Percentiles rank a stretch among this genome's conserved stretches.
phyloP scores from a whole-genome alignment of 768 basidiomycete species.

The Melanogaster broomeanus region DNA sequence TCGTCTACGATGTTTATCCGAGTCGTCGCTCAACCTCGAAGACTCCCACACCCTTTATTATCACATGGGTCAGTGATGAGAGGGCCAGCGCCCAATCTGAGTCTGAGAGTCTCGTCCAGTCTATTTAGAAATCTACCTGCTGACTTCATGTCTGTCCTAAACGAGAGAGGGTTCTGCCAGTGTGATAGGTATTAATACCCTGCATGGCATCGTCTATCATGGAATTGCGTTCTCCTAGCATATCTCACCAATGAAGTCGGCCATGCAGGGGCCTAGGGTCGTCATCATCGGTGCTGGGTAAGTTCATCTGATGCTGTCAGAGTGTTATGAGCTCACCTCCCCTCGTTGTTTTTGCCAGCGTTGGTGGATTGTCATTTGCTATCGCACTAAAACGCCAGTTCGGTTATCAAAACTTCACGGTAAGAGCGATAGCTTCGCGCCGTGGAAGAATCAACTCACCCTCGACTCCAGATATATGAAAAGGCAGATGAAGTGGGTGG shows the following conservation, averaged over 20 bases:
- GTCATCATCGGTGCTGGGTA: conserved; percentile 25
- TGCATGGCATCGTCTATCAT: neutral
- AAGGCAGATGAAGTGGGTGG: conserved; percentile 47
- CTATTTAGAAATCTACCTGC: neutral
- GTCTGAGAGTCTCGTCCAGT: too few relatives aligned
- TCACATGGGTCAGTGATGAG: too few relatives aligned
- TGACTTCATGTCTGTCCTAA: neutral
- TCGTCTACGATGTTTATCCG: too few relatives aligned
- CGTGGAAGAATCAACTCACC: neutral
- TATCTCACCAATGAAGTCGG: neutral
- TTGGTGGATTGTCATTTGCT: conserved; percentile 44
- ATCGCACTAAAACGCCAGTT: conserved; percentile 42
- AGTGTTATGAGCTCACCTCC: neutral
- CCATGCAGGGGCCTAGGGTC: conserved; percentile 10
- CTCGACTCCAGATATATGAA: conserved; percentile 41
- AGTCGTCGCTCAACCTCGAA: too few relatives aligned
- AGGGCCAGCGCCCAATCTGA: too few relatives aligned
- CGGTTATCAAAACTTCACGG: conserved; percentile 42
- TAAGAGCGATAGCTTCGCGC: conserved; percentile 17
- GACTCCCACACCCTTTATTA: too few relatives aligned
- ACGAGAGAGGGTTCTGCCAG: neutral
- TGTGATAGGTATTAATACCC: neutral
- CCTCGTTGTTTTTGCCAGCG: conserved; percentile 27
- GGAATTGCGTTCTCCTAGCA: neutral
- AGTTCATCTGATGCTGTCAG: neutral